Base-by-base conservation (phyloP, 768 basidiomycete species). In the Termitomyces sp. region DNA sequence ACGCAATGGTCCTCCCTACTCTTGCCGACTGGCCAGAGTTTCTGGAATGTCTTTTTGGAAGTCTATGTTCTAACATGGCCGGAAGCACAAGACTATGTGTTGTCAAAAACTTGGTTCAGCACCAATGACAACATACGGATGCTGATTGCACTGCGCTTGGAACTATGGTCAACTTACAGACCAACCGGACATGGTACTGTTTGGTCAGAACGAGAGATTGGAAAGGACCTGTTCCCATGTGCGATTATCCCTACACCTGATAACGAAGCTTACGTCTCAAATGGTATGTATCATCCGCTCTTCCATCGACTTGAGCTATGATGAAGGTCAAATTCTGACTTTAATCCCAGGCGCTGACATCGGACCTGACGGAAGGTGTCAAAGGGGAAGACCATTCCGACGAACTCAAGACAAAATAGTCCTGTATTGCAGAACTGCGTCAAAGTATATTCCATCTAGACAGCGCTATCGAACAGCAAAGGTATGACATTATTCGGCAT, bases 171-270 rank as follows among this genome's bases (percentile, higher is more conserved):
- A n/a, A 18, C 18, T 41, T 18, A 7, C 58, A 68, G 40, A 60
- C 59, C 36, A 66, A 67, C 28, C 67, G 63, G 41, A 66, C 55
- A 20, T 71, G 64, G 65, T 72, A 71, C 50, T 71, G 70, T 71
- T 71, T 48, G 70, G 68, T 9, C 16, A 3, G 23, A 26, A 48
- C 14, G 26, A 28, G 14, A 16, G 13, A 30, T 18, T 5, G 28
- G 28, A 20, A 41, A 16, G 14, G 18, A n/a, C 40, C 18, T n/a
- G 18, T n/a, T 32, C 13, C 33, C 33, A 51, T 12, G 33, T 51
- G 20, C 7, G 14, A 36, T 9, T n/a, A 1, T 36, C 14, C 20
- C 13, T 26, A 8, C 14, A 20, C 38, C 32, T 50, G 49, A 35
- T 36, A 20, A 8, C 35, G 7, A 3, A 36, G 20, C 13, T 36